phyloP scores from a whole-genome alignment of 176 grass and related monocot species.

The Alopecurus myosuroides region DNA sequence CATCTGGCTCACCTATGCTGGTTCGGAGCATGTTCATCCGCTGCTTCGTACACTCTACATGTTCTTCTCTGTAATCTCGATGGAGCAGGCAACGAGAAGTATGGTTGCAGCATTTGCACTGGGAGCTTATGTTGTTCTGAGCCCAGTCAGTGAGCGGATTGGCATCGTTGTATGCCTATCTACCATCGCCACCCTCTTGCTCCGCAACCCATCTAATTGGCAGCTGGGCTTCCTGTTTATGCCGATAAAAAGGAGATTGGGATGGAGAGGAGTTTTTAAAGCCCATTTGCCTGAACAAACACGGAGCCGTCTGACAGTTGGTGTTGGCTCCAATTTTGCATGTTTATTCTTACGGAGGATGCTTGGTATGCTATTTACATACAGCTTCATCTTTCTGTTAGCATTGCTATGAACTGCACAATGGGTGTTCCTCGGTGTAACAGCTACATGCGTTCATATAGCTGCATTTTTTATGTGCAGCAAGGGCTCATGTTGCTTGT shows the following conservation, averaged over 20 bases:
- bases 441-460: neutral
- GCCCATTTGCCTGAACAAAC: conserved; percentile 45
- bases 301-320: conserved; percentile 45
- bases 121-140: conserved; percentile 51
- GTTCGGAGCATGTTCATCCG: conserved; percentile 38
- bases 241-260: conserved; percentile 54
- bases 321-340: conserved; percentile 48
- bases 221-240: conserved; percentile 45
- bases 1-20: conserved; percentile 49
- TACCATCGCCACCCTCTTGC: conserved; percentile 43
- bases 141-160: conserved; percentile 29
- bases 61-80: conserved; percentile 47
- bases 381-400: conserved; percentile 51
- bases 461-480: neutral
- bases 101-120: conserved; percentile 55
- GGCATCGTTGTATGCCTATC: conserved; percentile 40
- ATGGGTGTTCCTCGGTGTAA: conserved; percentile 9
- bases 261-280: conserved; percentile 58
- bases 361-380: conserved; percentile 50
- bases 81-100: conserved; percentile 55
- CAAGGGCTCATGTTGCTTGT: neutral
- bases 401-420: conserved; percentile 32
- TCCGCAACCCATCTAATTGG: conserved; percentile 51
- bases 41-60: conserved; percentile 42
- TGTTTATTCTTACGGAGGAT: conserved; percentile 32